A percentile compares a stretch with the other conserved stretches of the same genome.
Evolutionary conservation across 352 stramenopile species (phyloP).

Genomic region (Pythium utonaiense): DNA sequence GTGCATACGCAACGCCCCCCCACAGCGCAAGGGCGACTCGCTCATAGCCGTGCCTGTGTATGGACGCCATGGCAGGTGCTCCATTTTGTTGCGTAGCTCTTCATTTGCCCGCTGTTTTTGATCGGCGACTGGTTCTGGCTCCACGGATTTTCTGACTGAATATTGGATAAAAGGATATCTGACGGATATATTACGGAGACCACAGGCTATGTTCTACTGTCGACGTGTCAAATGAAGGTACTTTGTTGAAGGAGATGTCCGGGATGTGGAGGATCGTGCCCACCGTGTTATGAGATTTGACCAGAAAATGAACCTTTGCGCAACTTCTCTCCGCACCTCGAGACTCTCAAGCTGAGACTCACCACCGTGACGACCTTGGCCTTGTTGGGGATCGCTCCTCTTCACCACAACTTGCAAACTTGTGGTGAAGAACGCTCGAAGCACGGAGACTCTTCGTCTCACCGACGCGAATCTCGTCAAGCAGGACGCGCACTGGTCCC

Average conservation of each 20-base stretch:
- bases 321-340: no score
- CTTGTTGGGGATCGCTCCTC: no score
- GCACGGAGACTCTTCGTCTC: background rate
- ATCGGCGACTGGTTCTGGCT: background rate
- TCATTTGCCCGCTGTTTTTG: background rate
- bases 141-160: slow-evolving; percentile 1
- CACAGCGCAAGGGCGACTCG: background rate
- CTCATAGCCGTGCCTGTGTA: no score
- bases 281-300: no score
- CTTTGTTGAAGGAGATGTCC: no score
- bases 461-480: background rate
- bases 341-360: no score
- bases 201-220: background rate
- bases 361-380: no score
- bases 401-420: no score
- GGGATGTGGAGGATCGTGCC: no score
- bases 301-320: no score
- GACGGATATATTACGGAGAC: slow-evolving; percentile 9
- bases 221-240: background rate
- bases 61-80: background rate
- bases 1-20: background rate
- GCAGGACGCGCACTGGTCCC: background rate
- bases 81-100: background rate
- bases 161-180: slow-evolving; percentile 1
- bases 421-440: no score